Conservation (phyloP, 2,329 filamentous ascomycete genomes). For the Colletotrichum phormii region DNA sequence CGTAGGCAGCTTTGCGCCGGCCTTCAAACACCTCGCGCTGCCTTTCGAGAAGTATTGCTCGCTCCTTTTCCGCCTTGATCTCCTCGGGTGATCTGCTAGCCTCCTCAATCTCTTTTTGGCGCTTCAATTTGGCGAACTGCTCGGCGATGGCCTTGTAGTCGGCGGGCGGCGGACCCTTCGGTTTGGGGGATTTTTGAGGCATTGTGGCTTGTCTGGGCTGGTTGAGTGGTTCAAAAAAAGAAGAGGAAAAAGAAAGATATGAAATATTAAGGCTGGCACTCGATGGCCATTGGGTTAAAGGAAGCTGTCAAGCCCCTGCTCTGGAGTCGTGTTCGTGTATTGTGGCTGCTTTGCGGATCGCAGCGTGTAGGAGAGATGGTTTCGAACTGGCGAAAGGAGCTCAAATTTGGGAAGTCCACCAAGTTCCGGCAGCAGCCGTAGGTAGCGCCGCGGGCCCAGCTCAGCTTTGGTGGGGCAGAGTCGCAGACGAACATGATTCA, state of each 20-base stretch:
- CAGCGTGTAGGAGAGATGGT: slow-evolving; percentile 18
- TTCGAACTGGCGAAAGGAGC: slow-evolving; percentile 20
- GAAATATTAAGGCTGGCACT: slow-evolving; percentile 28
- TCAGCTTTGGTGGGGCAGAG: slow-evolving; percentile 31
- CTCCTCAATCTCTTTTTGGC: slow-evolving; percentile 57
- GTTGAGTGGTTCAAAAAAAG: slow-evolving; percentile 3
- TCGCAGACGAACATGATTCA: neutral
- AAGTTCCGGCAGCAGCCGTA: slow-evolving; percentile 16
- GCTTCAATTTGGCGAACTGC: slow-evolving; percentile 66
- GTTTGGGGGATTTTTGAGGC: slow-evolving; percentile 31
- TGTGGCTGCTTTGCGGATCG: neutral
- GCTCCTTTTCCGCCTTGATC: slow-evolving; percentile 44
- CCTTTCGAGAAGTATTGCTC: slow-evolving; percentile 53
- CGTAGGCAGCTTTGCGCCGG: slow-evolving; percentile 60
- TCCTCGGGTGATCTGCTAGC: slow-evolving; percentile 44
- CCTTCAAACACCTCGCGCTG: slow-evolving; percentile 60
- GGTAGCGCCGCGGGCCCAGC: slow-evolving; percentile 1
- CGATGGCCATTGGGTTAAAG: slow-evolving; percentile 30
- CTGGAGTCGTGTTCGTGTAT: slow-evolving; percentile 11
- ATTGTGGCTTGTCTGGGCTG: slow-evolving; percentile 19
- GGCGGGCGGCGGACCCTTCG: slow-evolving; percentile 39
- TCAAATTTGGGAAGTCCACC: slow-evolving; percentile 27
- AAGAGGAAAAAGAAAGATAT: slow-evolving; percentile 22
- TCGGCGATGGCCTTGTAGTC: slow-evolving; percentile 66
- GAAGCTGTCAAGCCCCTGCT: slow-evolving; percentile 31